A percentile compares a stretch with the other conserved stretches of the same genome.
These are phyloP conservation scores for Knoxdaviesia capensis DNA, from an alignment of 2,329 filamentous ascomycete species.

Conservation along the genomic window DNA sequence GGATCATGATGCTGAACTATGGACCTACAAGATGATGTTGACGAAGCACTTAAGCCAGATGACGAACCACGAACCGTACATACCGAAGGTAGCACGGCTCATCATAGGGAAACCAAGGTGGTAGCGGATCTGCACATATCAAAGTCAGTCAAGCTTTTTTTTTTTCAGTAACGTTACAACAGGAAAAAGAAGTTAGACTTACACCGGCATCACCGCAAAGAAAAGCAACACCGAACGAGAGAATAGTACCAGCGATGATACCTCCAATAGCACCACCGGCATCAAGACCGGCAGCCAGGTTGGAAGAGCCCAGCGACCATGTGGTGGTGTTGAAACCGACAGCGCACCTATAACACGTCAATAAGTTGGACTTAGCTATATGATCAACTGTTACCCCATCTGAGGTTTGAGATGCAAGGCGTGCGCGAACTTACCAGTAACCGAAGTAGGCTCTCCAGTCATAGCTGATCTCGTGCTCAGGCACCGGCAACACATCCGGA, in stretches of 20 bases:
- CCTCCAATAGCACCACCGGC: conserved; percentile 7
- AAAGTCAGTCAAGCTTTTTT: too few relatives aligned
- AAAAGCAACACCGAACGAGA: conserved; percentile 6
- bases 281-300: conserved; percentile 7
- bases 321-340: neutral
- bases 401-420: too few relatives aligned
- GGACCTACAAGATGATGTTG: conserved; percentile 8
- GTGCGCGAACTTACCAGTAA: conserved; percentile 1
- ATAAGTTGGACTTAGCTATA: neutral
- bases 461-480: conserved; percentile 6
- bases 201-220: conserved; percentile 7
- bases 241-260: conserved; percentile 6
- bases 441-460: conserved; percentile 6
- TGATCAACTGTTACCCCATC: too few relatives aligned
- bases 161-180: too few relatives aligned
- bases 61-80: conserved; percentile 11
- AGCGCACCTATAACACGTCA: neutral
- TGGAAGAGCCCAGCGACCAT: conserved; percentile 7
- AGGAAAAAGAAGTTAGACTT: too few relatives aligned
- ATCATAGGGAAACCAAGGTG: conserved; percentile 11
- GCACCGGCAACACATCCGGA: conserved; percentile 7
- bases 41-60: conserved; percentile 9
- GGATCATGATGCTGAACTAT: neutral
- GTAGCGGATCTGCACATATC: conserved; percentile 4
- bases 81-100: conserved; percentile 10